A percentile compares a stretch with the other conserved stretches of the same genome.
Conservation (phyloP, 106 monocot genomes). For the Alisma plantagoaquatica region DNA sequence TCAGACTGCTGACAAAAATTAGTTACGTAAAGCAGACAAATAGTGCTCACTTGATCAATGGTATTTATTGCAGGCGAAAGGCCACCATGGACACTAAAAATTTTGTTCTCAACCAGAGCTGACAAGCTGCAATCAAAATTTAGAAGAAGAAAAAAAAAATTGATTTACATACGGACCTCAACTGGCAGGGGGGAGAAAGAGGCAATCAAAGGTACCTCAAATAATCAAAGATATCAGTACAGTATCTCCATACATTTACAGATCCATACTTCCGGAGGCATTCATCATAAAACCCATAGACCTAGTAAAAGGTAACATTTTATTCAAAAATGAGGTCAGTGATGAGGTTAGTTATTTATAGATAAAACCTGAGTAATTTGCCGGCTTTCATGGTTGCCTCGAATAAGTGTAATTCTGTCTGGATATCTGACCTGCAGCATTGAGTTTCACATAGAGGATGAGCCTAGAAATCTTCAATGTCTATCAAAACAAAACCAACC, state of each 20-base stretch:
- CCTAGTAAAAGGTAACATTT: slow-evolving; percentile 47
- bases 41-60: slow-evolving; percentile 63
- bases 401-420: slow-evolving; percentile 89
- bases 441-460: too few species aligned
- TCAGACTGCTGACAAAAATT: not conserved
- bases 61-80: slow-evolving; percentile 81
- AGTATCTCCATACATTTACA: slow-evolving; percentile 99
- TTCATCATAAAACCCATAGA: slow-evolving; percentile 99
- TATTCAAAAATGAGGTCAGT: too few species aligned
- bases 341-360: not conserved
- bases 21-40: not conserved
- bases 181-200: not conserved
- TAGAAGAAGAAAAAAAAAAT: not conserved
- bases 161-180: not conserved
- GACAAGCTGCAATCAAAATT: slow-evolving; percentile 48
- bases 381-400: slow-evolving; percentile 98
- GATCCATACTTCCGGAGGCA: slow-evolving; percentile 99
- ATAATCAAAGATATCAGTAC: slow-evolving; percentile 99
- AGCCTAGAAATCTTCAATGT: too few species aligned
- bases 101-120: slow-evolving; percentile 87
- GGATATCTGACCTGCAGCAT: slow-evolving; percentile 97
- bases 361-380: slow-evolving; percentile 87
- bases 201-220: slow-evolving; percentile 39
- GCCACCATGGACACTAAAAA: slow-evolving; percentile 96
- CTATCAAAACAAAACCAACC: too few species aligned